A percentile compares a stretch with the other conserved stretches of the same genome.
These are phyloP conservation scores for Chrysopogon serrulatus DNA, from an alignment of 176 grass and related monocot species.

Conservation along the genomic window DNA sequence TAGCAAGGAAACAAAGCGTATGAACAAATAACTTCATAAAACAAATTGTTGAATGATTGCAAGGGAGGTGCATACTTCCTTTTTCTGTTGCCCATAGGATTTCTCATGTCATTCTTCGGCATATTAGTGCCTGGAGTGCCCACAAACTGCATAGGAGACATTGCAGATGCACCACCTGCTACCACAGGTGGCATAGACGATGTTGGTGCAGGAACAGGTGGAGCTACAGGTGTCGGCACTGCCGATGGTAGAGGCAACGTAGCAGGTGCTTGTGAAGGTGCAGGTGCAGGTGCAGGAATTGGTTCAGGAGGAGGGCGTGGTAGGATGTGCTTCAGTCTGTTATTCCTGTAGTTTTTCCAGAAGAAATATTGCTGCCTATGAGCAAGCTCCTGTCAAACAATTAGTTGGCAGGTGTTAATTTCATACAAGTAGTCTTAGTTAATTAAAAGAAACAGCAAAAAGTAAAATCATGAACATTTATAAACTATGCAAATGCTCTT, in stretches of 20 bases:
- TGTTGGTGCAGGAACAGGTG: slow-evolving; percentile 26
- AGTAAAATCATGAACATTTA: slow-evolving; percentile 1
- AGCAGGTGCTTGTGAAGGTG: slow-evolving; percentile 29
- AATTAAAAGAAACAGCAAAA: not conserved
- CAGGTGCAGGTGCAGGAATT: slow-evolving; percentile 19
- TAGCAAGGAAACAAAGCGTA: not conserved
- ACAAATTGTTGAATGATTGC: slow-evolving; percentile 1
- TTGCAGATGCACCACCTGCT: slow-evolving; percentile 48
- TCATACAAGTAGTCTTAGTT: not conserved
- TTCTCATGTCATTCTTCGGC: slow-evolving; percentile 69
- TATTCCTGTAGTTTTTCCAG: slow-evolving; percentile 99
- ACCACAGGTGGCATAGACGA: slow-evolving; percentile 55
- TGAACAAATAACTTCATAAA: not conserved
- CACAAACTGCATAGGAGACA: slow-evolving; percentile 85
- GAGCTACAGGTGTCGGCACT: slow-evolving; percentile 8
- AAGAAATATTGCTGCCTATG: slow-evolving; percentile 97
- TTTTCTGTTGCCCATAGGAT: slow-evolving; percentile 90
- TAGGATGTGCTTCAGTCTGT: slow-evolving; percentile 95
- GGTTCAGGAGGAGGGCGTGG: slow-evolving; percentile 82
- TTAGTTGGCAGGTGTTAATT: slow-evolving; percentile 10
- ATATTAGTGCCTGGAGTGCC: slow-evolving; percentile 61
- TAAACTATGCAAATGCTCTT: not conserved
- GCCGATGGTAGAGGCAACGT: slow-evolving; percentile 14
- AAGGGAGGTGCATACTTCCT: slow-evolving; percentile 79
- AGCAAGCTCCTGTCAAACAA: slow-evolving; percentile 84